Base-by-base conservation (phyloP, 495 filamentous ascomycete genomes). In the Penicillium fimorum region DNA sequence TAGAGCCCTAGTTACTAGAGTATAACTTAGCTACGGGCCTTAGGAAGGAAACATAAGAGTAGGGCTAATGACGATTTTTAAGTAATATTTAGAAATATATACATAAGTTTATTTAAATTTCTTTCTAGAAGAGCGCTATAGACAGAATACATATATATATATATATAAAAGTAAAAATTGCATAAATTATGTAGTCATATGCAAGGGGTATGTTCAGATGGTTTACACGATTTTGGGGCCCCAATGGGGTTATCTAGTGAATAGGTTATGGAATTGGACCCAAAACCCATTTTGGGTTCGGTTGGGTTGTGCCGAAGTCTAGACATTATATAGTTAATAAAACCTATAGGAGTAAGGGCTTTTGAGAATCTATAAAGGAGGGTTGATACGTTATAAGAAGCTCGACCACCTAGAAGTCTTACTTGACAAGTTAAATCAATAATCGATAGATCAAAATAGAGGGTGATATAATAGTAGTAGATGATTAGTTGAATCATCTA, bases 21-120 rank as follows among this genome's bases (percentile, higher is more conserved):
- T 48, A 27, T 20, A 18, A 27, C 20, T 25, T 41, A 51, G 33
- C 10, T 24, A 40, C 7, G 7, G 18, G 27, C 45, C 11, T 49
- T 24, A 35, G 5, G 30, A 30, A 37, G 47, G 29, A 49, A 49
- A 11, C 17, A 11, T 29, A 35, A 49, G 18, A 49, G n/a, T 18
- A 49, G 30, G 10, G 47, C 11, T 24, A 18, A 49, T 35, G 22
- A 49, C 3, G 3, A 33, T 15, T 49, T 49, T 33, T 35, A 22
- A 49, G 47, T 9, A 37, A 22, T 35, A 49, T 22, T 35, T 29
- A 35, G 13, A 47, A 47, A 32, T 47, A 47, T 47, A 32, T 30
- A 27, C 45, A 20, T 22, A 35, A 22, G 22, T 22, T 47, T 7
- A 30, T 47, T n/a, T 33, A 20, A 12, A 20, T 20, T 33, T n/a